Evolutionary conservation across 1,284 basidiomycete species (phyloP), one percentile per base, ranked within the genome.

Genomic region (Inonotus hispidus): DNA sequence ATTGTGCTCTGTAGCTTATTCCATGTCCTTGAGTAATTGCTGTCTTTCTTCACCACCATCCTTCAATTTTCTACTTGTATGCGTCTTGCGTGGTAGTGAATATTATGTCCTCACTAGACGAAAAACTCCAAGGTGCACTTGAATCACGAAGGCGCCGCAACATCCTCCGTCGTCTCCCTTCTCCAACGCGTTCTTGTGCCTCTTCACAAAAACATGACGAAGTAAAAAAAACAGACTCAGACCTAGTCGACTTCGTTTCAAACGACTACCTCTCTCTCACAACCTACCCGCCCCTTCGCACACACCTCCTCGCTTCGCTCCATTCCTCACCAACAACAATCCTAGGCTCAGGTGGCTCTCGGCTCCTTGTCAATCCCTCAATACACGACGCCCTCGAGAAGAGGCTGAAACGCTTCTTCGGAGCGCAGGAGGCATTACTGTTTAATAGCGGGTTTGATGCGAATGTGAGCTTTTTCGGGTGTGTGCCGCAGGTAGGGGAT

Each of bases 391-490:
- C 77, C 1, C 79, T 96, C 55, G 93, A 96, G 71, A 71, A 73
- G 5, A 82, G 90, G 0, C 78, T 95, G 21, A 74, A 78, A 0
- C 63, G 53, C 1, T 90, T 92, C 72, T 92, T 95, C 74, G 67
- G 72, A 27, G 77, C 82, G 2, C 82, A 83, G 29, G 75, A 84
- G 0, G 92, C 90, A 0, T 78, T 98, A 11, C 79, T 98, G 16
- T 98, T 97, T 83, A 96, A 95, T 73, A 94, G 92, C 0, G 96
- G 95, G 0, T 98, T 90, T 73, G 95, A 98, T 72, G 95, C 96
- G 16, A 98, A 98, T 70, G 89, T 88, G 2, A 90, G 90, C 0
- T 84, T 98, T 71, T 95, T 97, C 75, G 80, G 90, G 0, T 84
- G 84, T 45, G 74, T 98, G 0, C 94, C 95, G 0, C 92, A 94